phyloP scores from a whole-genome alignment of 257 asterid genomes.

The Dorcoceras hygrometricum region DNA sequence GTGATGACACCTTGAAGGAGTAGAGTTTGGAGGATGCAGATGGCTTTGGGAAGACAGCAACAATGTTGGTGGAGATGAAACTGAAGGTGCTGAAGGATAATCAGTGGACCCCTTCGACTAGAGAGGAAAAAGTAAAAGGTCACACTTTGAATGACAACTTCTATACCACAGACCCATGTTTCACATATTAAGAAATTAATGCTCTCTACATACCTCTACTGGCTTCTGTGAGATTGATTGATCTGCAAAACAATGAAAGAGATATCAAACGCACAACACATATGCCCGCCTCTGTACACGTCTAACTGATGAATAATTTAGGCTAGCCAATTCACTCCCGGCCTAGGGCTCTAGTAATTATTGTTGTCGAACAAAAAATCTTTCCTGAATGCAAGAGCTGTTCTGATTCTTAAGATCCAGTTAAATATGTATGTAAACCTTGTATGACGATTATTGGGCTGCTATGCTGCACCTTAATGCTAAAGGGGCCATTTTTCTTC shows the following conservation, averaged over 20 bases:
- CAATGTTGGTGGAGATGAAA: constrained; percentile 61
- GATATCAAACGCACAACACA: neutral
- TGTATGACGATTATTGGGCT: neutral
- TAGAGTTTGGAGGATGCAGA: constrained; percentile 58
- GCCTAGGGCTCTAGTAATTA: neutral
- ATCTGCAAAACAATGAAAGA: constrained; percentile 32
- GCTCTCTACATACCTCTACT: constrained; percentile 40
- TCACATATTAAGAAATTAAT: neutral
- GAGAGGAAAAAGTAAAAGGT: constrained; percentile 8
- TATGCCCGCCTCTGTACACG: neutral
- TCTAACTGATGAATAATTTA: too few relatives aligned
- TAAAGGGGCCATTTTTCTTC: neutral
- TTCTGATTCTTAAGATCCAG: neutral
- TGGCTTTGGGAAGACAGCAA: constrained; percentile 68
- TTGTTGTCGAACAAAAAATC: neutral
- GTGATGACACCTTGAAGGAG: constrained; percentile 73
- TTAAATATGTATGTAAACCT: neutral
- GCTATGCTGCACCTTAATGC: neutral
- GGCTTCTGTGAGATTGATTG: constrained; percentile 33
- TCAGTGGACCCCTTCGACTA: constrained; percentile 61
- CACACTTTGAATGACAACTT: constrained; percentile 6
- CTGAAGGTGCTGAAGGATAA: constrained; percentile 61
- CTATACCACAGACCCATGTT: constrained; percentile 12
- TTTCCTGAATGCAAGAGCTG: neutral
- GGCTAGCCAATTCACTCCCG: neutral